Evolutionary conservation across 768 basidiomycete genomes (phyloP), one percentile per base, ranked within the genome.

Genomic region (Podaxis pistillaris): DNA sequence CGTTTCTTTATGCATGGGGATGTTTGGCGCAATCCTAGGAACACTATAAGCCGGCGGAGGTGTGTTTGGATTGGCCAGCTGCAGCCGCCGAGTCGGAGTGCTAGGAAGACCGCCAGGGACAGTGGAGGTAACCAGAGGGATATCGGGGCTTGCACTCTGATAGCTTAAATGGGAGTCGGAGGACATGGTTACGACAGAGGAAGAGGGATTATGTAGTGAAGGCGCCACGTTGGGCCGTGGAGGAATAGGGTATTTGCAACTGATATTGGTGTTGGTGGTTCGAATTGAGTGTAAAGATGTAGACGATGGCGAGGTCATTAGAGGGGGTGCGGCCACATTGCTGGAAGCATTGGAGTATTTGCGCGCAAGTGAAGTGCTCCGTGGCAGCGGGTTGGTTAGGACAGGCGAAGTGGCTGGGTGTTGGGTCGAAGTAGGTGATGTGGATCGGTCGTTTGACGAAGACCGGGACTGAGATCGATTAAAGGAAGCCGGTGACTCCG

Each of bases 1-100:
- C 26, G 33, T 17, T 19, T 59, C 58, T 2, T 38, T 13, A 17
- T 51, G 49, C 13, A 17, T 13, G 33, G 28, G n/a, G 49, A 50
- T 36, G 24, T 38, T 51, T 30, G 30, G 51, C 9, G 26, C 17
- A 28, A 44, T 57, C 24, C 41, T 19, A 41, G 63, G 59, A 52
- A 53, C 58, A 52, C 66, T 69, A 47, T 84, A 83, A 1, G 83
- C 81, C 2, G 83, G 82, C 0, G 83, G 83, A 6, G 82, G 81
- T 4, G 82, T 65, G 63, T 33, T 62, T 6, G 52, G 63, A 15
- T 59, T 61, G 41, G 26, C 26, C 28, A 54, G 4, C 17, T 54
- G 53, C 0, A 61, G 37, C 17, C 60, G 40, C 15, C 40, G 52
- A 24, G 52, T 40, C 22, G 60, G 53, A 24, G 60, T 54, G 19